Base-by-base conservation (phyloP, 495 filamentous ascomycete species). In the Penicillium malachiteum region DNA sequence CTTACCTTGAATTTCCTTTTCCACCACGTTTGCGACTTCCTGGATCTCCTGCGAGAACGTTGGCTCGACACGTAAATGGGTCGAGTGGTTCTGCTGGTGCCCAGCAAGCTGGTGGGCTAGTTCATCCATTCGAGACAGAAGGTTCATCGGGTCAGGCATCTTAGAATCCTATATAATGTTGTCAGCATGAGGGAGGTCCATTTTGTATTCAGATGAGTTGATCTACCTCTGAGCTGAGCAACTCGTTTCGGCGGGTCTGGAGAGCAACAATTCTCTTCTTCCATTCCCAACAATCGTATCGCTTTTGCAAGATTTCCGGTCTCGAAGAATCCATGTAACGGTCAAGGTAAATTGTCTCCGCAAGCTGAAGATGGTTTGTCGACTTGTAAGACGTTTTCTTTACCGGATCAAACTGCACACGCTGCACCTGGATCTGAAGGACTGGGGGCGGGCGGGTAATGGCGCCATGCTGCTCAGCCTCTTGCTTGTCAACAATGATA, bases 341-440 rank as follows among this genome's bases (percentile, higher is more conserved):
- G 71, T 97, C 94, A 45, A 98, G 76, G 66, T 88, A 97, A 33
- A 98, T 82, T 3, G 80, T 84, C 48, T 93, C 85, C 14, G 83
- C 81, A 18, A 98, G 80, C 11, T 80, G 75, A 16, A 97, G 76
- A 38, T 89, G 88, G 47, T 92, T 85, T 30, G 86, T 84, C 9
- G 91, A 91, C 58, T 96, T 97, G 64, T 80, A 86, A 3, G 84
- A 76, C 18, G 71, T 71, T 47, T 82, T 80, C 50, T 73, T 82
- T n/a, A 74, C 73, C 0, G 77, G 73, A 49, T 89, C 85, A 47
- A 82, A 92, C 34, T 86, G 84, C 8, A 87, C 85, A 17, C 94
- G 84, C 62, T 93, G 89, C 16, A 97, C 89, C 60, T 90, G 89
- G 42, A 98, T 84, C 66, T 96, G 91, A 13, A 97, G 75, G 43